These are phyloP conservation scores for Boletus sp. DNA, from an alignment of 768 basidiomycete genomes.

Conservation along the genomic window DNA sequence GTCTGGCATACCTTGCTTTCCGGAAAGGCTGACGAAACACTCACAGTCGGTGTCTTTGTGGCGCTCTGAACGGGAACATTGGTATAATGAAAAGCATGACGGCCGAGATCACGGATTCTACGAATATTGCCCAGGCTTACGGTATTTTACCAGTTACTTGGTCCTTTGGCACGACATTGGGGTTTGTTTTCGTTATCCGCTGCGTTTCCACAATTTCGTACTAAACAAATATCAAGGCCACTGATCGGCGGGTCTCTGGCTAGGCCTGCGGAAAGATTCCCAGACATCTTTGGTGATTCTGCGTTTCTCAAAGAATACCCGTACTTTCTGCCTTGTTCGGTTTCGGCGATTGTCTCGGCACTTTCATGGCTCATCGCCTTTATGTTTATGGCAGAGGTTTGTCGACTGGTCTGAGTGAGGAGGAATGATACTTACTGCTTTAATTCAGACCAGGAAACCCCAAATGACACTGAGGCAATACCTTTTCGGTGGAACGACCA, in stretches of 20 bases:
- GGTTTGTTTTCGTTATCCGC: constrained; percentile 31
- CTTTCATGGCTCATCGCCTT: constrained; percentile 49
- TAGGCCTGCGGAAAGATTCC: constrained; percentile 64
- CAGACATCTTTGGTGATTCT: constrained; percentile 50
- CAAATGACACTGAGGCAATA: constrained; percentile 15
- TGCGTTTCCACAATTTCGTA: neutral
- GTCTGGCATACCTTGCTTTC: neutral
- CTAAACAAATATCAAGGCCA: constrained; percentile 43
- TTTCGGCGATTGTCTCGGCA: constrained; percentile 53
- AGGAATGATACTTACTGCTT: neutral
- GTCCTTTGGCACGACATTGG: constrained; percentile 40
- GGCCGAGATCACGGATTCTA: constrained; percentile 40
- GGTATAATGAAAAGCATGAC: constrained; percentile 47
- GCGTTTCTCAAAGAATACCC: constrained; percentile 63
- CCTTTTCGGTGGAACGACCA: constrained; percentile 8
- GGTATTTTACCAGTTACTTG: constrained; percentile 55
- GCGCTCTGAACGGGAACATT: constrained; percentile 55
- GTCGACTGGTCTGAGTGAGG: neutral
- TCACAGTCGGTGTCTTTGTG: constrained; percentile 42
- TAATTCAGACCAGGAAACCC: constrained; percentile 15
- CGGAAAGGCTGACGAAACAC: neutral
- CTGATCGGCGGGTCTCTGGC: constrained; percentile 65
- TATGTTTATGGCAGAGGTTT: constrained; percentile 55
- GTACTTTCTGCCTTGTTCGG: constrained; percentile 70
- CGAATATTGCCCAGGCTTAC: constrained; percentile 41